These are phyloP conservation scores for Lactarius trivialis DNA, from an alignment of 768 basidiomycete genomes.

Conservation along the genomic window DNA sequence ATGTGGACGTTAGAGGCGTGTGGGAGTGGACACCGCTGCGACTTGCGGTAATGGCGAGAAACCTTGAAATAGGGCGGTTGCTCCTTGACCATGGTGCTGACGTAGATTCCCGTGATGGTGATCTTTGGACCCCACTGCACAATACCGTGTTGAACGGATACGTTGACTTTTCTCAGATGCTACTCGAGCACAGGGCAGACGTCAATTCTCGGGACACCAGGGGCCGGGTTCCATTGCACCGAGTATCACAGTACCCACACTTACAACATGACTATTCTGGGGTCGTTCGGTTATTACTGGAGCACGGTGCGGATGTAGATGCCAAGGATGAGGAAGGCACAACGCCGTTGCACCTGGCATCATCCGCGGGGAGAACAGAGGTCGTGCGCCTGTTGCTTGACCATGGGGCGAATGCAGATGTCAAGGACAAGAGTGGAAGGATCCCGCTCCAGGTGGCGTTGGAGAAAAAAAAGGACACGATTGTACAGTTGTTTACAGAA, in stretches of 20 bases:
- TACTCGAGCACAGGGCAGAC: not conserved
- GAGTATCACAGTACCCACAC: not conserved
- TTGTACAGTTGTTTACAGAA: not conserved
- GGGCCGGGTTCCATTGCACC: not conserved
- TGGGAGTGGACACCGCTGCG: not conserved
- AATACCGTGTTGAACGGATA: not conserved
- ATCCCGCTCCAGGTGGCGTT: not conserved
- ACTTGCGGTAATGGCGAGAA: not conserved
- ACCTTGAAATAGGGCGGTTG: not conserved
- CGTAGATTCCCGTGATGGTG: not conserved
- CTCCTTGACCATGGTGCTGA: not conserved
- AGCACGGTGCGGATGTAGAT: not conserved
- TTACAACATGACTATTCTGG: not conserved
- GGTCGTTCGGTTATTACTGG: not conserved
- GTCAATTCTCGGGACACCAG: not conserved
- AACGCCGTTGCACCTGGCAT: not conserved
- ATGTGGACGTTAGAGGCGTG: not conserved
- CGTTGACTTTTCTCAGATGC: not conserved
- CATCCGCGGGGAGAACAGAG: not conserved
- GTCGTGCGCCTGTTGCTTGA: not conserved
- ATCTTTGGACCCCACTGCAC: not conserved
- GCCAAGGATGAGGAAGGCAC: not conserved
- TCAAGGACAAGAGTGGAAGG: not conserved
- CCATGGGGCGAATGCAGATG: not conserved
- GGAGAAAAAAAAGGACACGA: not conserved